Conservation (phyloP, 1,139 yeast genomes). For the Saccharomycopsis hybrid region DNA sequence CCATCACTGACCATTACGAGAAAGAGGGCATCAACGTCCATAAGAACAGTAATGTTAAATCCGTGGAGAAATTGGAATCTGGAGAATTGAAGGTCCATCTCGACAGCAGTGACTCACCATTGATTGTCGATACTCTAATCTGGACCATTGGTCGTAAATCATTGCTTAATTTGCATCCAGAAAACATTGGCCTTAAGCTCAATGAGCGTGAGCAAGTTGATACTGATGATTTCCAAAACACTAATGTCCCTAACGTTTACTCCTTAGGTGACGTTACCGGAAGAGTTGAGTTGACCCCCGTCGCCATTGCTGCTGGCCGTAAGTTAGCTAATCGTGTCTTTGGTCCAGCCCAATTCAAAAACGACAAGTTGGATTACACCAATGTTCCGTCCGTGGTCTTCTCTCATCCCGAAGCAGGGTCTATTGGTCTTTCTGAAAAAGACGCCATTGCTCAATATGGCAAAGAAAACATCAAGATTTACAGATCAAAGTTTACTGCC, state of each 20-base stretch:
- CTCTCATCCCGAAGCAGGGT: constrained; percentile 96
- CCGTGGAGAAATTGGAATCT: constrained; percentile 50
- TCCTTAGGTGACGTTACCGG: constrained; percentile 94
- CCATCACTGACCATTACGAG: constrained; percentile 72
- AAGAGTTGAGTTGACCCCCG: constrained; percentile 90
- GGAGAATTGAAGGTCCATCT: constrained; percentile 60
- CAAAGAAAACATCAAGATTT: constrained; percentile 69
- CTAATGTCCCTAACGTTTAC: constrained; percentile 63
- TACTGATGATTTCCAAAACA: constrained; percentile 84
- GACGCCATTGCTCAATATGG: constrained; percentile 79
- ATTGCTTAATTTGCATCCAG: constrained; percentile 66
- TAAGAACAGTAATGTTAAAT: constrained; percentile 52
- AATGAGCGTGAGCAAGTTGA: constrained; percentile 53
- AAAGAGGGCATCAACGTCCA: constrained; percentile 77
- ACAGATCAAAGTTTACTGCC: constrained; percentile 75
- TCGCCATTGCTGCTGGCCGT: constrained; percentile 98
- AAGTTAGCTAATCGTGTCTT: constrained; percentile 84
- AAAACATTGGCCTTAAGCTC: constrained; percentile 62
- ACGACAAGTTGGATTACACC: constrained; percentile 70
- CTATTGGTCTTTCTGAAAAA: constrained; percentile 77
- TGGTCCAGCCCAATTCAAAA: constrained; percentile 64
- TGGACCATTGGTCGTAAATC: constrained; percentile 96
- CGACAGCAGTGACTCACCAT: constrained; percentile 42
- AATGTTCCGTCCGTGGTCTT: constrained; percentile 90
- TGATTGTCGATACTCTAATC: constrained; percentile 73